Conservation (phyloP, 257 asterid genomes). For the Jacaranda copaia region DNA sequence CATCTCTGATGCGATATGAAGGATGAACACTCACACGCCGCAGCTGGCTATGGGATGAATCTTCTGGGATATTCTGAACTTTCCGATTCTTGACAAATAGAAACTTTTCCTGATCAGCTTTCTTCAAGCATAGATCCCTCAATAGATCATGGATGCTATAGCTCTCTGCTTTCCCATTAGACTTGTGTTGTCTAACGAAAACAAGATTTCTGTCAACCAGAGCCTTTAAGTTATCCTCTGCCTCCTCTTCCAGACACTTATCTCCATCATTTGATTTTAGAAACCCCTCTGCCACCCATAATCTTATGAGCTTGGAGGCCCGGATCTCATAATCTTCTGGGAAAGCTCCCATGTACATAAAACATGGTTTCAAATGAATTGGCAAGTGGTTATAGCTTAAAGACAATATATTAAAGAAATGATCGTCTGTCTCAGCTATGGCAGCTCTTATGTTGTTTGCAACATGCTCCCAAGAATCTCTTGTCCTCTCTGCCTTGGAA, state of each 20-base stretch:
- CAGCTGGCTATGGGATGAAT: not conserved
- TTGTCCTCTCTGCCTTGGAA: not conserved
- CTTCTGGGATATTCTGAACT: not conserved
- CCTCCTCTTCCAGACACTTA: slow-evolving; percentile 32
- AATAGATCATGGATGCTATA: slow-evolving; percentile 8
- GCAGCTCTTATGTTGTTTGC: not conserved
- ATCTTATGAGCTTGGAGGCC: slow-evolving; percentile 12
- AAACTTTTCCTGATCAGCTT: not conserved
- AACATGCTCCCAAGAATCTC: not conserved
- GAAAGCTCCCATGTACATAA: slow-evolving; percentile 15
- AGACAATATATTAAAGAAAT: not conserved
- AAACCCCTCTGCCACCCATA: slow-evolving; percentile 45
- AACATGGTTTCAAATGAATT: slow-evolving; percentile 9
- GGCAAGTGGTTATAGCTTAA: slow-evolving; percentile 17
- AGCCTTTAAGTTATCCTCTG: not conserved
- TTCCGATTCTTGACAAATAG: not conserved
- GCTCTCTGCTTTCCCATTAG: slow-evolving; percentile 1
- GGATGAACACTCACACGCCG: not conserved
- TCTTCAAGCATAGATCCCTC: not conserved
- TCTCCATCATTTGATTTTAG: not conserved
- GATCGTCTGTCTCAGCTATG: not conserved
- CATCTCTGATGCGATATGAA: not conserved
- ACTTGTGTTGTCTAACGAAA: not conserved
- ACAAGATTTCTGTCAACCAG: not conserved
- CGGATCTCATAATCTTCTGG: slow-evolving; percentile 19